Conservation (phyloP, 2,329 filamentous ascomycete genomes). For the Pseudogymnoascus sp. region DNA sequence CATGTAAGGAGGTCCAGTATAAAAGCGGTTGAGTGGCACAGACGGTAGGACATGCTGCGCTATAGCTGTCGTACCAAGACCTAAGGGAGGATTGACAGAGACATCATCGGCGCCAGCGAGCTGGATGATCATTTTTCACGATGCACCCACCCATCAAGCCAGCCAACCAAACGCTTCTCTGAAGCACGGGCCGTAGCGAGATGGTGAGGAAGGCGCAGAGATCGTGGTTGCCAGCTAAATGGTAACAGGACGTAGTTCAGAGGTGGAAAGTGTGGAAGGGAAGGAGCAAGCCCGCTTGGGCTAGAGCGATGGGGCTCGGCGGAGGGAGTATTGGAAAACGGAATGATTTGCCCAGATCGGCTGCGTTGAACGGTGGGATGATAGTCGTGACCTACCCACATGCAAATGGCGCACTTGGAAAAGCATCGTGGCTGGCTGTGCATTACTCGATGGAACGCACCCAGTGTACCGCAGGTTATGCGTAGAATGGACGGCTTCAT, state of each 20-base stretch:
- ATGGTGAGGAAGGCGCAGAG: neutral
- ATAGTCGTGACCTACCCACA: neutral
- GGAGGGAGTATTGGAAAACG: neutral
- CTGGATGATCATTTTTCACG: neutral
- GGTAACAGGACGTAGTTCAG: neutral
- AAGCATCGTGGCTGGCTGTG: neutral
- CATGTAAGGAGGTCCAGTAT: neutral
- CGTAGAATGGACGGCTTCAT: neutral
- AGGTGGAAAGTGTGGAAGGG: neutral
- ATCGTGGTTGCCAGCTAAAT: neutral
- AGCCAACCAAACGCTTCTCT: neutral
- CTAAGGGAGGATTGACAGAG: neutral
- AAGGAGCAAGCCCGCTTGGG: neutral
- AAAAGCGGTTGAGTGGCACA: neutral
- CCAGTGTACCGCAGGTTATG: neutral
- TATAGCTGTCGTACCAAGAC: neutral
- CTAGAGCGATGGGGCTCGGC: neutral
- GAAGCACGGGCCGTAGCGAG: neutral
- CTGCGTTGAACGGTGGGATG: neutral
- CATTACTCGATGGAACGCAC: neutral
- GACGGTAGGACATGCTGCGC: neutral
- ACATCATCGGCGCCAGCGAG: neutral
- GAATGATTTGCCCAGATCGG: neutral
- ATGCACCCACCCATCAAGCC: neutral
- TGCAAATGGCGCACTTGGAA: neutral